Percentiles rank a stretch among this genome's conserved stretches.
Evolutionary conservation across 108 stramenopile species (phyloP).

Genomic region (Nitzschia sp.): DNA sequence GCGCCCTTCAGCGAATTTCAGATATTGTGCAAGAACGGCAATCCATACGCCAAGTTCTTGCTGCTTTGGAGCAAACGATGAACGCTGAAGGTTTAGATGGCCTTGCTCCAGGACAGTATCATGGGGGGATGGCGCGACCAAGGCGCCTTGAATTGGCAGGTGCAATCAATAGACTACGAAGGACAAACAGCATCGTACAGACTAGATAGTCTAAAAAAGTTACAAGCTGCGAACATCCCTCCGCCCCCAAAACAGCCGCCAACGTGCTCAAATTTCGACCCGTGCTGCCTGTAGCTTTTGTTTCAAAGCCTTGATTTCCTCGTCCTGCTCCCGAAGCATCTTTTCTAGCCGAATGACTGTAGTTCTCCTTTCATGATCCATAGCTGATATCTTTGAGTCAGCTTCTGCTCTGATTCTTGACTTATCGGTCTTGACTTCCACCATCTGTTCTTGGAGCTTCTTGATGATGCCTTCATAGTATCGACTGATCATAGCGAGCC

Average conservation of each 20-base stretch:
- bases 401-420: constrained; percentile 8
- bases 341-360: constrained; percentile 8
- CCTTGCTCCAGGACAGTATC: constrained; percentile 64
- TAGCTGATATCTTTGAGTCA: constrained; percentile 4
- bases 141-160: constrained; percentile 76
- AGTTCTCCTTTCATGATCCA: constrained; percentile 5
- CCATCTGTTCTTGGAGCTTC: constrained; percentile 29
- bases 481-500: constrained; percentile 20
- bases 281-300: no score
- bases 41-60: constrained; percentile 47
- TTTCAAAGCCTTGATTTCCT: constrained; percentile 9
- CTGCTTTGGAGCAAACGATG: constrained; percentile 46
- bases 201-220: background rate
- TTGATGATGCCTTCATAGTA: constrained; percentile 36
- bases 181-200: constrained; percentile 16
- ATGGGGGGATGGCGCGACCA: constrained; percentile 76
- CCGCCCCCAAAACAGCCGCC: no score
- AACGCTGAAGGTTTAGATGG: constrained; percentile 59
- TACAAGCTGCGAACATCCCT: no score
- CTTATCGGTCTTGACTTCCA: constrained; percentile 32
- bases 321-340: background rate
- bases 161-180: constrained; percentile 74
- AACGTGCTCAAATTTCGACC: no score
- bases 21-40: background rate
- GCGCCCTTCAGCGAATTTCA: constrained; percentile 65